phyloP scores from a whole-genome alignment of 2,329 filamentous ascomycete genomes.

The Paraconiothyrium sp. region DNA sequence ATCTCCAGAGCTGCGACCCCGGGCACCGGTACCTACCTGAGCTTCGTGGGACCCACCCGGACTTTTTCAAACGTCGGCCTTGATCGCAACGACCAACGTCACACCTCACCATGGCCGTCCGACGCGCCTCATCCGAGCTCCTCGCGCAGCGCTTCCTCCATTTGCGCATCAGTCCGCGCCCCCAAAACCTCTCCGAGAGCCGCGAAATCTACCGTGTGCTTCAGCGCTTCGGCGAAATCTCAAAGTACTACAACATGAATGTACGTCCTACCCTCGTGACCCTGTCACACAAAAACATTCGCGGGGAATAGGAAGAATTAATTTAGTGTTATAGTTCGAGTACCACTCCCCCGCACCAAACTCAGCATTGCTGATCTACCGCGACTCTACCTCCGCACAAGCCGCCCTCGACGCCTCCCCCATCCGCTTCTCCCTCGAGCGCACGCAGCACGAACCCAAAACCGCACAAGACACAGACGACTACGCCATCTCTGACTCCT shows the following conservation, averaged over 20 bases:
- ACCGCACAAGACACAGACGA: conserved; percentile 2
- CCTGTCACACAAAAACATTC: neutral
- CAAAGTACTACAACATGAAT: conserved; percentile 57
- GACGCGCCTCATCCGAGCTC: conserved; percentile 33
- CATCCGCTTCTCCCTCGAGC: conserved; percentile 58
- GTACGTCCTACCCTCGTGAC: conserved; percentile 31
- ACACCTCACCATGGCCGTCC: conserved; percentile 38
- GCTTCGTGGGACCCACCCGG: conserved; percentile 9
- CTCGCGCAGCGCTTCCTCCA: conserved; percentile 56
- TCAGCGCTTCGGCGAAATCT: conserved; percentile 60
- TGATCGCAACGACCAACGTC: conserved; percentile 13
- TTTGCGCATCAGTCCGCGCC: conserved; percentile 58
- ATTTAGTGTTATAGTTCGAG: conserved; percentile 53
- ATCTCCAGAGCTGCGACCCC: conserved; percentile 10
- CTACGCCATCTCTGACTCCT: conserved; percentile 7
- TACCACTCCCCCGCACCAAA: conserved; percentile 53
- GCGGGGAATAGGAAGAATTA: neutral
- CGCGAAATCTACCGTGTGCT: conserved; percentile 59
- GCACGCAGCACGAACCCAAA: conserved; percentile 21
- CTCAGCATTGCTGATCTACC: conserved; percentile 58
- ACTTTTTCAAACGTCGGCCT: conserved; percentile 7
- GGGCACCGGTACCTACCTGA: conserved; percentile 4
- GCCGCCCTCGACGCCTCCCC: conserved; percentile 56
- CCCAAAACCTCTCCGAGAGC: conserved; percentile 59
- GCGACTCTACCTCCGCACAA: conserved; percentile 51